A percentile compares a stretch with the other conserved stretches of the same genome.
Conservation (phyloP, 1,284 basidiomycete genomes). For the Sanghuangporus weigelae region DNA sequence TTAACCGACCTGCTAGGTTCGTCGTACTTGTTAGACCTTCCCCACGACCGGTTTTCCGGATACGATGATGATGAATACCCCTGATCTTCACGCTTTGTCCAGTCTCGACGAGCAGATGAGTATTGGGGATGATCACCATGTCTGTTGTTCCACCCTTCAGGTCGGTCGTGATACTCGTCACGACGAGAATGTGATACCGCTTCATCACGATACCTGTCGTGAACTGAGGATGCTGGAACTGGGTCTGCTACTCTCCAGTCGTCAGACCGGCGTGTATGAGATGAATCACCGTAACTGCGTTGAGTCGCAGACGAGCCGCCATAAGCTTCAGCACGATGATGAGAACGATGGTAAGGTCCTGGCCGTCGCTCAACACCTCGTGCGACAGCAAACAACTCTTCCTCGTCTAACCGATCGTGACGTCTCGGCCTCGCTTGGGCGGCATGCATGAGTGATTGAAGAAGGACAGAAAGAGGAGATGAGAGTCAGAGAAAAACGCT, state of each 20-base stretch:
- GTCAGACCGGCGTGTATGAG: constrained; percentile 44
- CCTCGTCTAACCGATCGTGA: constrained; percentile 39
- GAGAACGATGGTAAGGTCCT: constrained; percentile 42
- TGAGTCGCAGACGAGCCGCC: constrained; percentile 40
- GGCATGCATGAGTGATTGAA: constrained; percentile 39
- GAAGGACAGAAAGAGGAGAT: neutral
- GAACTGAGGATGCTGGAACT: constrained; percentile 25
- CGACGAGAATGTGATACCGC: constrained; percentile 43
- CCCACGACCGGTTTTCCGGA: constrained; percentile 39
- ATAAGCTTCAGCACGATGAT: constrained; percentile 42
- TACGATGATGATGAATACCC: constrained; percentile 36
- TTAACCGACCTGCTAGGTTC: constrained; percentile 19
- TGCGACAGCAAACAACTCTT: constrained; percentile 42
- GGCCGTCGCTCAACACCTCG: constrained; percentile 42
- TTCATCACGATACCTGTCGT: constrained; percentile 49
- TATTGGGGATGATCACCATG: constrained; percentile 33
- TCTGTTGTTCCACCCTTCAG: constrained; percentile 40
- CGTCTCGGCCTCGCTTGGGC: constrained; percentile 43
- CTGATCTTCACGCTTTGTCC: constrained; percentile 43
- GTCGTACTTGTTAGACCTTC: constrained; percentile 21
- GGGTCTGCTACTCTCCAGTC: constrained; percentile 46
- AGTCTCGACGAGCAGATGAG: constrained; percentile 34
- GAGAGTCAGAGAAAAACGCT: constrained; percentile 19
- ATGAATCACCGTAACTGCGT: constrained; percentile 42
- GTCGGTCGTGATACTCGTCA: constrained; percentile 40